These are phyloP conservation scores for Fraxinus xanthoxyloides DNA, from an alignment of 305 asterid species.

Conservation along the genomic window DNA sequence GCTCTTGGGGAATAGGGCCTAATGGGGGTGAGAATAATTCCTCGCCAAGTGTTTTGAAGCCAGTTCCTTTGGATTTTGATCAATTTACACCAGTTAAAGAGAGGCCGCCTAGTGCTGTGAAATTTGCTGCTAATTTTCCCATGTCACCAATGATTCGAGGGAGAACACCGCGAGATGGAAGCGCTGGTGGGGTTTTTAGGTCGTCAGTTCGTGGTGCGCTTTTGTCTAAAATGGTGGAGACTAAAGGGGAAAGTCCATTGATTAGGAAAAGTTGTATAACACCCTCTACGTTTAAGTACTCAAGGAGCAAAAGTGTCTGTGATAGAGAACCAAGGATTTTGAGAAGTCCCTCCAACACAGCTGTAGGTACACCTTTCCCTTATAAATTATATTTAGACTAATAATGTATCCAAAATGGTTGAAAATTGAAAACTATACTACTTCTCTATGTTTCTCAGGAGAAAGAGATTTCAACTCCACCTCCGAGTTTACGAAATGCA, in stretches of 20 bases:
- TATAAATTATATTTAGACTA: neutral
- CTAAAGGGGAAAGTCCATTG: conserved; percentile 55
- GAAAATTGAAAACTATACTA: neutral
- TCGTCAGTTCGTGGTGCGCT: conserved; percentile 75
- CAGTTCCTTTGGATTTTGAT: conserved; percentile 79
- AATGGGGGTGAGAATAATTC: conserved; percentile 31
- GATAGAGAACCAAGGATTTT: conserved; percentile 58
- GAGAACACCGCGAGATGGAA: conserved; percentile 61
- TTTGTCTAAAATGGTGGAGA: conserved; percentile 51
- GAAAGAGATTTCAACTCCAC: conserved; percentile 74
- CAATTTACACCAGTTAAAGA: conserved; percentile 82
- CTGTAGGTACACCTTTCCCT: conserved; percentile 79
- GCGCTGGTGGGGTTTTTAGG: conserved; percentile 40
- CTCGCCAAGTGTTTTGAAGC: conserved; percentile 66
- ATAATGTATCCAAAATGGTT: neutral
- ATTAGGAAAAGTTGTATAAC: conserved; percentile 73
- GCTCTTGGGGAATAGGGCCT: conserved; percentile 68
- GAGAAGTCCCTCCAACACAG: conserved; percentile 53
- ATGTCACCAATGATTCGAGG: conserved; percentile 71
- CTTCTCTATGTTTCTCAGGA: conserved; percentile 35
- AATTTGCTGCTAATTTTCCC: conserved; percentile 41
- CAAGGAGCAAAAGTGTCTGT: conserved; percentile 75
- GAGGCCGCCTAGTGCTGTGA: conserved; percentile 49
- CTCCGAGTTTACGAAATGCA: conserved; percentile 56
- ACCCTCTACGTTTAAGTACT: conserved; percentile 44